phyloP scores from a whole-genome alignment of 495 filamentous ascomycete species.

The Melanomma pulvis-pyrius region DNA sequence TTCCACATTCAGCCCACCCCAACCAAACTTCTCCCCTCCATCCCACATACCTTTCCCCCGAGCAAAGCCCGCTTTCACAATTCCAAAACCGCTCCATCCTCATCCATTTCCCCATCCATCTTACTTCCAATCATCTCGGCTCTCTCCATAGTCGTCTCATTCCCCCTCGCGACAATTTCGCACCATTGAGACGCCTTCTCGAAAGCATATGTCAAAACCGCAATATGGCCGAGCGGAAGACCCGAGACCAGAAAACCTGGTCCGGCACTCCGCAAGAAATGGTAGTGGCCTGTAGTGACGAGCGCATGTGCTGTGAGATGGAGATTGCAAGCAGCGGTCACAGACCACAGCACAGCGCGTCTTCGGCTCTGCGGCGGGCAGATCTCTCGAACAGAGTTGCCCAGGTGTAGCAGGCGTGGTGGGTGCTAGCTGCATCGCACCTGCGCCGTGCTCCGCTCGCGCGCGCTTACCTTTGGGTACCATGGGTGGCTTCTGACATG shows the following conservation, averaged over 20 bases:
- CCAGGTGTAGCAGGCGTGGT: not conserved
- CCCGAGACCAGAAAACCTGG: not conserved
- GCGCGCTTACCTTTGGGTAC: constrained; percentile 11
- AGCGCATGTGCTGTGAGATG: not conserved
- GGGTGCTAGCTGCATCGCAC: not conserved
- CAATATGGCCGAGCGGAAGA: constrained; percentile 19
- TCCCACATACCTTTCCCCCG: not conserved
- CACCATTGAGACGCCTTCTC: not conserved
- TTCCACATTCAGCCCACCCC: not conserved
- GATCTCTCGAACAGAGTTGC: not conserved
- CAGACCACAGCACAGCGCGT: not conserved
- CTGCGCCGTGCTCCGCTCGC: constrained; percentile 9
- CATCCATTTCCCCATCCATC: not conserved
- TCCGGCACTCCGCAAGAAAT: not conserved
- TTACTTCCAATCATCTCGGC: not conserved
- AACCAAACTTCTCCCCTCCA: not conserved
- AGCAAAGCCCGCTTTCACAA: not conserved
- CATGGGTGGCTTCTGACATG: not conserved
- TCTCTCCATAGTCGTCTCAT: not conserved
- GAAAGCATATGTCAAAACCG: not conserved
- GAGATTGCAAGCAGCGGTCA: not conserved
- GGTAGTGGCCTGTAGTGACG: too few relatives aligned
- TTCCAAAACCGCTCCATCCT: not conserved
- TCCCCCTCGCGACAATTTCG: not conserved
- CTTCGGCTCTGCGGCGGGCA: constrained; percentile 8